Conservation (phyloP, 2,329 filamentous ascomycete genomes). For the Blastomyces silverae region DNA sequence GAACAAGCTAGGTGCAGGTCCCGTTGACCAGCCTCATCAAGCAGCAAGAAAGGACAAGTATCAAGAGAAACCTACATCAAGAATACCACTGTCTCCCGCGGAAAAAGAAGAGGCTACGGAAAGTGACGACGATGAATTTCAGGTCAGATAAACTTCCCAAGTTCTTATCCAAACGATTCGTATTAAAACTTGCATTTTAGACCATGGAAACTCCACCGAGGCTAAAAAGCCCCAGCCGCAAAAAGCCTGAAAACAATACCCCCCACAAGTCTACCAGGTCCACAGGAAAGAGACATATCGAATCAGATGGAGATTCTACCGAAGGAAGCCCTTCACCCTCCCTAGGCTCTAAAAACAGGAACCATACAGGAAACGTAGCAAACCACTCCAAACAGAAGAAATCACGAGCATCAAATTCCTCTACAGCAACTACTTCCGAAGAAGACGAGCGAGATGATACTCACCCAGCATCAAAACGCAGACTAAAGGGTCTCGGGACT, state of each 20-base stretch:
- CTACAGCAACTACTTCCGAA: constrained; percentile 18
- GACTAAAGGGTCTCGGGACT: constrained; percentile 16
- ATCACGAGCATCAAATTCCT: neutral
- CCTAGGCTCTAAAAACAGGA: neutral
- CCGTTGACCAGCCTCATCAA: neutral
- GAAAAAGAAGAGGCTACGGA: neutral
- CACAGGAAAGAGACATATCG: neutral
- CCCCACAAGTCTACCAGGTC: neutral
- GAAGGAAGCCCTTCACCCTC: neutral
- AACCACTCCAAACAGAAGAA: neutral
- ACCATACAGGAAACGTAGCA: no score
- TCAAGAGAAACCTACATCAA: constrained; percentile 8
- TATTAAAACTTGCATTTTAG: constrained; percentile 2
- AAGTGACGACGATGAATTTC: constrained; percentile 14
- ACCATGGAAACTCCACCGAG: constrained; percentile 11
- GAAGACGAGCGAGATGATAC: constrained; percentile 9
- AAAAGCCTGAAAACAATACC: neutral
- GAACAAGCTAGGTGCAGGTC: constrained; percentile 1
- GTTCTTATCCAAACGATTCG: neutral
- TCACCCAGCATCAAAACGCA: constrained; percentile 10
- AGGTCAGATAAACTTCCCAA: constrained; percentile 9
- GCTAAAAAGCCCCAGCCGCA: constrained; percentile 7
- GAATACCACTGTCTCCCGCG: constrained; percentile 1
- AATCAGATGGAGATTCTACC: neutral
- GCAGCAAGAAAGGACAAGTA: constrained; percentile 6